Base-by-base conservation (phyloP, 164 flowering plant genomes). In the Aristolochia contorta region DNA sequence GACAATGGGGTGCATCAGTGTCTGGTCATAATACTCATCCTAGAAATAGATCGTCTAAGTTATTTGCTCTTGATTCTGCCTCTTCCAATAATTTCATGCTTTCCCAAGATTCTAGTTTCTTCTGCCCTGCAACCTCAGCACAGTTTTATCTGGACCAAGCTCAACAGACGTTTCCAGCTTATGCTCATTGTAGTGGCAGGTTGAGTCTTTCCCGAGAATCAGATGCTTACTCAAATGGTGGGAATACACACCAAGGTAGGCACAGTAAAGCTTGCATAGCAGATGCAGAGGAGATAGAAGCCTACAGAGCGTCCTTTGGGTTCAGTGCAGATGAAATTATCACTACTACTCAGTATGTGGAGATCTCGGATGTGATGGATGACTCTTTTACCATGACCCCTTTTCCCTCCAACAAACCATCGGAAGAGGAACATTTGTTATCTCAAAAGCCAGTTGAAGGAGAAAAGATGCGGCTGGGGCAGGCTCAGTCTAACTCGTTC, bases 251-350 rank as follows among this genome's bases (percentile, higher is more conserved):
- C 49, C 94, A 81, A 69, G 84, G 69, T 65, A 69, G 85, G 74
- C 82, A 75, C 63, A 79, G 47, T 57, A 89, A 72, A 67, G 77
- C 74, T 58, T 61, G 75, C 58, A 84, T 83, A 79, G 80, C 85
- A 53, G 98, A 92, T 70, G 84, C 70, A 51, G 98, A 92, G 69
- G 98, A 92, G 71, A 63, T 84, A 54, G 98, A 92, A 77, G 96
- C 98, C 60, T 92, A 89, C 69, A 74, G 98, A 68, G 98, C 96
- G 49, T 92, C 98, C 43, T 92, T 92, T 74, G 98, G 98, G 57
- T 92, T 92, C 77, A 92, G 98, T 77, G 98, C 98, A 37, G 98
- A 92, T 79, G 98, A 92, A 72, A 81, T 89, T 50, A 73, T 84
- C 64, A 79, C 79, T 32, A 84, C 96, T 20, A 67, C 80, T 43